phyloP scores from a whole-genome alignment of 139 green algal genomes.

The Tetraselmis striata region DNA sequence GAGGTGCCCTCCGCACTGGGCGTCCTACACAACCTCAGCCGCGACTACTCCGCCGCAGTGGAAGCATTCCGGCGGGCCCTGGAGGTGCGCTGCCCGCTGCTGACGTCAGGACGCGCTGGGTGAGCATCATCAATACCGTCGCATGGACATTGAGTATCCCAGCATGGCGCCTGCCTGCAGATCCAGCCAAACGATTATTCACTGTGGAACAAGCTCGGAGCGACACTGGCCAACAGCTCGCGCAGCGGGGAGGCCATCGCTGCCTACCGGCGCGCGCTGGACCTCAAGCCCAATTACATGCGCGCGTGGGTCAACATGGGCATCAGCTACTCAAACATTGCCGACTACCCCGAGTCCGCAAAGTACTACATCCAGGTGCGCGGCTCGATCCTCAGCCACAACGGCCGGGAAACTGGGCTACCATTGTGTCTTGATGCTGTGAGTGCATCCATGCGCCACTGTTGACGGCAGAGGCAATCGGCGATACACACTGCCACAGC shows the following conservation, averaged over 20 bases:
- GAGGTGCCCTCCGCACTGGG: constrained; percentile 85
- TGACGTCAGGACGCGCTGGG: too few species aligned
- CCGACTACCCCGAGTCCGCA: neutral
- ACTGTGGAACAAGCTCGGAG: constrained; percentile 96
- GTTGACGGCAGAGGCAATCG: too few species aligned
- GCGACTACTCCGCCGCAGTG: constrained; percentile 75
- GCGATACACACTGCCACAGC: too few species aligned
- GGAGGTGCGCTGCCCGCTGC: constrained; percentile 47
- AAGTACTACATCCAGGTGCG: constrained; percentile 5
- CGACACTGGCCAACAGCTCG: constrained; percentile 73
- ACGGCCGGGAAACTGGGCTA: too few species aligned
- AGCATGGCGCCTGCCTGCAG: too few species aligned
- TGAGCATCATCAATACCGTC: too few species aligned
- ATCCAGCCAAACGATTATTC: constrained; percentile 16
- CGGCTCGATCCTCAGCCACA: too few species aligned
- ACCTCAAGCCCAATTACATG: constrained; percentile 99
- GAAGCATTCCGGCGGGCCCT: constrained; percentile 66
- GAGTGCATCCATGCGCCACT: neutral
- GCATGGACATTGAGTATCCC: too few species aligned
- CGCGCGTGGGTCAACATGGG: constrained; percentile 98
- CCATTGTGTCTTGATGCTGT: neutral
- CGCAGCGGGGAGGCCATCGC: constrained; percentile 68
- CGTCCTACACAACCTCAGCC: constrained; percentile 83
- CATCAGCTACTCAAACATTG: constrained; percentile 72
- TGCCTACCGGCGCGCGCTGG: constrained; percentile 68